These are phyloP conservation scores for Chenopodium quinoa DNA, from an alignment of 148 eudicot genomes.

Conservation along the genomic window DNA sequence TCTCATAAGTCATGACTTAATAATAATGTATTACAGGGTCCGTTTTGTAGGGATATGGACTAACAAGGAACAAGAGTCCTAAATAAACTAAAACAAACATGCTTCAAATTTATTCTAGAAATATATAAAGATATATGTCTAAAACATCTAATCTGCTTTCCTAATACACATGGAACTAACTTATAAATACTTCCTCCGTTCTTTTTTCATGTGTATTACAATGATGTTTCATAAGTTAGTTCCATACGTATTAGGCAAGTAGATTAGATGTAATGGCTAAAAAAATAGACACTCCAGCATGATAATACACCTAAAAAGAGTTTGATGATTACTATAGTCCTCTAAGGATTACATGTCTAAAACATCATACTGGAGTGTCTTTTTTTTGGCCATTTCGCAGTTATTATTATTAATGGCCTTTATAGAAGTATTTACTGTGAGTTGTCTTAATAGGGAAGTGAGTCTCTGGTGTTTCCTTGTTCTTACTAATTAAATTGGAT, in stretches of 20 bases:
- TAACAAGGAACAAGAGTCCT: not conserved
- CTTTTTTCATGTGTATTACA: no score
- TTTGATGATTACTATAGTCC: no score
- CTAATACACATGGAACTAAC: not conserved
- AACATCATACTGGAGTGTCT: not conserved
- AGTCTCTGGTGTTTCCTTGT: slow-evolving; percentile 7
- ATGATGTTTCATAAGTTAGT: no score
- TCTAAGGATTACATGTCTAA: no score
- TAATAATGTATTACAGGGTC: not conserved
- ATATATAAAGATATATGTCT: no score
- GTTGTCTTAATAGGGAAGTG: slow-evolving; percentile 1
- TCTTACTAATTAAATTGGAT: slow-evolving; percentile 10
- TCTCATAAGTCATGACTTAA: not conserved
- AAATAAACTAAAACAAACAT: not conserved
- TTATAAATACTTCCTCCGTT: not conserved
- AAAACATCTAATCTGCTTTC: not conserved
- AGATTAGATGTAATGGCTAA: no score
- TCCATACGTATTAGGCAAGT: no score
- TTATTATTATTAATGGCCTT: not conserved
- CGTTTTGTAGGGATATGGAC: not conserved
- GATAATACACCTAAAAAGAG: no score
- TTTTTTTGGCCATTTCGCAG: not conserved
- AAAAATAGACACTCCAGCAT: no score
- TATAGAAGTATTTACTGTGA: not conserved
- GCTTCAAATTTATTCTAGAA: not conserved